A percentile compares a stretch with the other conserved stretches of the same genome.
Evolutionary conservation across 2,329 filamentous ascomycete species (phyloP).

Genomic region (Fusarium illudens): DNA sequence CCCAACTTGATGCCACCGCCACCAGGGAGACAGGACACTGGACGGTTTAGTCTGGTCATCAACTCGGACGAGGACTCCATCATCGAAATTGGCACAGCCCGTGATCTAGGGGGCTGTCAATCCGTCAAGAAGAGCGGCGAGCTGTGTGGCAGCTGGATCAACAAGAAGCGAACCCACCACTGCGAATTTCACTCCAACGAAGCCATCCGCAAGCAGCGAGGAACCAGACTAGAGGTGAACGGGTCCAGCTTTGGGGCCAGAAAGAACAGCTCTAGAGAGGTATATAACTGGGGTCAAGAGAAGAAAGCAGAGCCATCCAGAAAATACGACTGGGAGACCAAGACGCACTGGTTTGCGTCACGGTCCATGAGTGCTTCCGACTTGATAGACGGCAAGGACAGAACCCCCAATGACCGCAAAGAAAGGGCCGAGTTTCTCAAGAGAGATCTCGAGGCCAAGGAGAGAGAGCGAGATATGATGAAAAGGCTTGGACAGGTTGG

Average conservation of each 20-base stretch:
- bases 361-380: conserved; percentile 63
- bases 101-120: conserved; percentile 91
- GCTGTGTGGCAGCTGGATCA: conserved; percentile 83
- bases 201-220: conserved; percentile 73
- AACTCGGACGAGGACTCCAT: conserved; percentile 88
- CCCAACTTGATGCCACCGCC: conserved; percentile 90
- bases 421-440: conserved; percentile 73
- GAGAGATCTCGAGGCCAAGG: conserved; percentile 69
- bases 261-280: conserved; percentile 45
- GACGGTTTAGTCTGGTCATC: conserved; percentile 85
- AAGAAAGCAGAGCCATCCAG: conserved; percentile 27
- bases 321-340: conserved; percentile 66
- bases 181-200: conserved; percentile 94
- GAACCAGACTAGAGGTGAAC: conserved; percentile 81
- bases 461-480: conserved; percentile 77
- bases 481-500: conserved; percentile 72
- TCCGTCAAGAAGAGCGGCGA: conserved; percentile 84
- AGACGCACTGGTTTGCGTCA: conserved; percentile 64
- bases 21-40: conserved; percentile 76
- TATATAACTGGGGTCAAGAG: conserved; percentile 14
- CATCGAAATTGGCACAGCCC: conserved; percentile 84
- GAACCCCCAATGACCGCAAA: conserved; percentile 63
- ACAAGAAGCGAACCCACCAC: conserved; percentile 85
- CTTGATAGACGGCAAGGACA: conserved; percentile 71
- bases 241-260: conserved; percentile 62